phyloP scores from a whole-genome alignment of 1,284 basidiomycete species.

The Earliella scabrosa region DNA sequence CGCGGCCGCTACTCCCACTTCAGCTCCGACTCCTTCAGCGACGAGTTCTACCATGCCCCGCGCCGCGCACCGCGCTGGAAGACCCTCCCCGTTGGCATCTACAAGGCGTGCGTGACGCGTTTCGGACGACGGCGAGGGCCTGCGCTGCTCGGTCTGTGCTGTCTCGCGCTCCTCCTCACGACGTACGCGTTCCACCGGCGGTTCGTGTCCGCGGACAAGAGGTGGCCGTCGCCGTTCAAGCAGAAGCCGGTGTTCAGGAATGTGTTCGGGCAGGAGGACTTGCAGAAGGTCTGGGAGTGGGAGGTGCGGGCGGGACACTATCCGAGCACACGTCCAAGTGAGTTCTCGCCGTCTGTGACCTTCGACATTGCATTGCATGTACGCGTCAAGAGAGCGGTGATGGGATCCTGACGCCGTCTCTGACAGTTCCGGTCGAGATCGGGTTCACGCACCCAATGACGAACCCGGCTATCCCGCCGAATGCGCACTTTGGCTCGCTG shows the following conservation, averaged over 20 bases:
- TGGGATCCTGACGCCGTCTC: too few relatives aligned
- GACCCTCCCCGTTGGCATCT: constrained; percentile 56
- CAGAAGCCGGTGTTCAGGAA: constrained; percentile 65
- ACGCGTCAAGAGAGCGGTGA: too few relatives aligned
- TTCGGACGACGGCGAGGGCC: constrained; percentile 62
- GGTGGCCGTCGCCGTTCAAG: constrained; percentile 66
- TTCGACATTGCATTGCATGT: not conserved
- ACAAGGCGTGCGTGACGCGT: constrained; percentile 59
- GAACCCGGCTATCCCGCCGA: constrained; percentile 76
- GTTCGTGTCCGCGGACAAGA: constrained; percentile 58
- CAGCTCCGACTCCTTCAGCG: constrained; percentile 59
- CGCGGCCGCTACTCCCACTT: constrained; percentile 38
- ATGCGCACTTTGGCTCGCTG: constrained; percentile 45
- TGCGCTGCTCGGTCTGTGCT: constrained; percentile 49
- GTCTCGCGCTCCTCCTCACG: constrained; percentile 54
- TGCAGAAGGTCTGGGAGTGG: constrained; percentile 92
- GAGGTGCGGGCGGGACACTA: constrained; percentile 91
- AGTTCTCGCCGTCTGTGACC: constrained; percentile 37
- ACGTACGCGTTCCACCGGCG: constrained; percentile 63
- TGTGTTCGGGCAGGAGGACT: constrained; percentile 76
- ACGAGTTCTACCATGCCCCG: constrained; percentile 32
- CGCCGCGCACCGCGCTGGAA: constrained; percentile 13
- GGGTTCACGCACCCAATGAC: constrained; percentile 57
- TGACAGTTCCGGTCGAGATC: constrained; percentile 73
- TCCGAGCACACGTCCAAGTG: constrained; percentile 78